Base-by-base conservation (phyloP, 331 rosid species). In the Telfairia occidentalis region DNA sequence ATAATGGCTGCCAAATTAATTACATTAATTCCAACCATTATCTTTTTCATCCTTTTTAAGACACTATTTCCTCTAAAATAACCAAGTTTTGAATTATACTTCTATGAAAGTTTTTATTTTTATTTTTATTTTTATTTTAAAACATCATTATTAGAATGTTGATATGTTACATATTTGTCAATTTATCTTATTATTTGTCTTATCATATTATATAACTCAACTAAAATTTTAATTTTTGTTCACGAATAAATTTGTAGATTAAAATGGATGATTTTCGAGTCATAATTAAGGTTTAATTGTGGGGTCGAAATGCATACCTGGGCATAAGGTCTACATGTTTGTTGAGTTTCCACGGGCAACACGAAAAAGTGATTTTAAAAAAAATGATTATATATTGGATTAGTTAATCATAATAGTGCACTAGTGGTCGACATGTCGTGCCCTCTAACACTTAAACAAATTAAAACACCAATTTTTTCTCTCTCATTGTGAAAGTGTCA, bases 401-500 rank as follows among this genome's bases (percentile, higher is more conserved):
- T 88, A 64, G 48, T 79, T 81, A 86, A 81, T 87, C 71, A 83
- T 66, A 82, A 82, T 35, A 55, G 79, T 73, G 81, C 84, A 71
- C 78, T 88, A 84, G 81, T 84, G 87, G 86, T 85, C 80, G 90
- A 92, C 97, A 88, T 84, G 82, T 86, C 77, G 69, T 77, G 87
- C 86, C 88, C 84, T 75, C 38, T 73, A 52, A 38, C 32, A 45
- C 76, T 80, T 91, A 86, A 88, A 88, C 81, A 80, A 89, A 76
- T 72, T 76, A 77, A 86, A 80, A 45, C 60, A 42, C 65, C 71
- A 82, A 12, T 0, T 35, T 4, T 66, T 13, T 60, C 7, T 30
- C 18, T 60, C 19, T 32, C 40, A n/a, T n/a, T n/a, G n/a, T 59
- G 40, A 13, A 29, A 11, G 21, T 59, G 67, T 59, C n/a, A 59